Evolutionary conservation across 2,329 filamentous ascomycete species (phyloP).

Genomic region (Ophiostoma perfectum): DNA sequence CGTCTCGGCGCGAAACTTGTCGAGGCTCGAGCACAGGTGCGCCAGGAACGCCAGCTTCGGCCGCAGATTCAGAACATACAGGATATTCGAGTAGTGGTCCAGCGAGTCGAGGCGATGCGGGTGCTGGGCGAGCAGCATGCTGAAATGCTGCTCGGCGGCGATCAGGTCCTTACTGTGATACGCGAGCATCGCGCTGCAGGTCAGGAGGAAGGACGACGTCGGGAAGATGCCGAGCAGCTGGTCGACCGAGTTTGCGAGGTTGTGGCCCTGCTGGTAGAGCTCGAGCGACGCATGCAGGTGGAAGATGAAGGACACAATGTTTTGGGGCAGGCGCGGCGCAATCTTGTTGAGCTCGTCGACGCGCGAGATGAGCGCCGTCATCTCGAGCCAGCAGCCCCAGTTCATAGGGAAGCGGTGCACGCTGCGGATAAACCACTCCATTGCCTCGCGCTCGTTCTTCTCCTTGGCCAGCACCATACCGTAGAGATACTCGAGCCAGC

Average conservation of each 20-base stretch:
- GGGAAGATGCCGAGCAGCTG: conserved; percentile 83
- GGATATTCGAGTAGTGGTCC: conserved; percentile 94
- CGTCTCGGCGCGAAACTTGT: conserved; percentile 94
- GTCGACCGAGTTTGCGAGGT: conserved; percentile 67
- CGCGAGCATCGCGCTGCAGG: conserved; percentile 77
- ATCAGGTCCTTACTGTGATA: conserved; percentile 86
- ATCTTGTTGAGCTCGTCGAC: conserved; percentile 78
- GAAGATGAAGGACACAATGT: conserved; percentile 91
- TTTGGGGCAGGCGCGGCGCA: conserved; percentile 69
- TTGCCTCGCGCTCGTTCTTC: conserved; percentile 80
- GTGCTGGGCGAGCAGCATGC: conserved; percentile 73
- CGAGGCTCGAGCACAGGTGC: conserved; percentile 81
- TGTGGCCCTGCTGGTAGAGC: conserved; percentile 77
- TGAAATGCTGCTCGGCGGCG: conserved; percentile 61
- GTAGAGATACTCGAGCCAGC: conserved; percentile 93
- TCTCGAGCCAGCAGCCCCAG: conserved; percentile 94
- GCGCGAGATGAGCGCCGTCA: conserved; percentile 72
- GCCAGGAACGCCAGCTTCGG: conserved; percentile 90
- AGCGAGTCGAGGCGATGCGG: conserved; percentile 75
- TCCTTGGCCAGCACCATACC: conserved; percentile 85
- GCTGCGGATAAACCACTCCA: conserved; percentile 80
- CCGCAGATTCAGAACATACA: conserved; percentile 84
- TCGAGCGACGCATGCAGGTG: conserved; percentile 86
- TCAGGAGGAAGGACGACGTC: conserved; percentile 79
- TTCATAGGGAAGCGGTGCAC: conserved; percentile 90